phyloP scores from a whole-genome alignment of 2,329 filamentous ascomycete species.

The Alternaria gaisen region DNA sequence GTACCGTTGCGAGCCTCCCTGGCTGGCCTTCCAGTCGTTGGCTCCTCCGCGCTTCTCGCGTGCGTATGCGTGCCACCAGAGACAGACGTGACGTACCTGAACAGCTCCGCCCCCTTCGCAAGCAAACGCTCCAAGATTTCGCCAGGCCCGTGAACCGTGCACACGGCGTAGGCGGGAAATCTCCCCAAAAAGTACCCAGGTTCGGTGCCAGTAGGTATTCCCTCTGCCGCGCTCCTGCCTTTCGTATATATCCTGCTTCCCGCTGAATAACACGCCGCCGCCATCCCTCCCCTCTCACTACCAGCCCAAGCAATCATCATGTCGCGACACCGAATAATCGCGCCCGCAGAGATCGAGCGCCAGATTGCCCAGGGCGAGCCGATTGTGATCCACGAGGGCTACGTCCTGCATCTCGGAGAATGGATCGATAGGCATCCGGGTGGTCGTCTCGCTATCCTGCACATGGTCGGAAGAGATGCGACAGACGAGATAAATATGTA shows the following conservation, averaged over 20 bases:
- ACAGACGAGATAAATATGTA: constrained; percentile 69
- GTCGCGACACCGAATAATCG: constrained; percentile 48
- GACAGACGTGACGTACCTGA: constrained; percentile 14
- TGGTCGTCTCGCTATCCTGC: constrained; percentile 66
- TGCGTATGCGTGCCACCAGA: constrained; percentile 9
- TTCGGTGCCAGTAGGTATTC: constrained; percentile 1
- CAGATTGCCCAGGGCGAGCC: constrained; percentile 65
- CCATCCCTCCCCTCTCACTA: constrained; percentile 10
- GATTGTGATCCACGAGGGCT: constrained; percentile 66
- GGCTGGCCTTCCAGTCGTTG: constrained; percentile 6
- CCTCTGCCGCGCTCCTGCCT: constrained; percentile 8
- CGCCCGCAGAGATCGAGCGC: constrained; percentile 58
- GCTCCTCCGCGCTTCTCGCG: constrained; percentile 7
- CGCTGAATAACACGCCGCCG: constrained; percentile 3
- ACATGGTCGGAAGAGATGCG: constrained; percentile 69
- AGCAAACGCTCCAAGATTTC: constrained; percentile 16
- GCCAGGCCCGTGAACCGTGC: constrained; percentile 19
- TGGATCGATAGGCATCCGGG: constrained; percentile 70
- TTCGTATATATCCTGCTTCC: constrained; percentile 19
- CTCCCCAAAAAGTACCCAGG: constrained; percentile 15
- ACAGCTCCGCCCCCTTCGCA: constrained; percentile 21
- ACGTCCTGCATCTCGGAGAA: constrained; percentile 63
- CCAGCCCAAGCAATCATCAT: constrained; percentile 20
- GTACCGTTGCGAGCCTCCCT: constrained; percentile 8
- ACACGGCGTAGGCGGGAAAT: constrained; percentile 15